Evolutionary conservation across 148 eudicot genomes (phyloP), one percentile per base, ranked within the genome.

Genomic region (Camellia granthamiana): DNA sequence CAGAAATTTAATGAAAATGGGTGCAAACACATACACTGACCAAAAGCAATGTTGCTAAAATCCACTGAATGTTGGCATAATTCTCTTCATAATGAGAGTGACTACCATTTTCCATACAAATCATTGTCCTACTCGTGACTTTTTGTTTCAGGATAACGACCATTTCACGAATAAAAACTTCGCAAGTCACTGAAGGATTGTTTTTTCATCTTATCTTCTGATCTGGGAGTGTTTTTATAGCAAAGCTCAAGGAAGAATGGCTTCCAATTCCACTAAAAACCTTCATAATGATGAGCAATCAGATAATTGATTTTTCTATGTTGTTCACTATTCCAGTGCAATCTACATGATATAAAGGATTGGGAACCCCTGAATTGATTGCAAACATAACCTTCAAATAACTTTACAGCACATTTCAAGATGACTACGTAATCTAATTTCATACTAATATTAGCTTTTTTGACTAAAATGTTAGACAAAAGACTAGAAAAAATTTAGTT

Each of bases 161-260:
- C 68, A 64, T 64, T 49, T 64, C 5, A 4, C 68, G 0, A 23
- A 64, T 13, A 21, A 30, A 9, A 21, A 2, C 4, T 64, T 21
- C 13, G 10, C 42, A 64, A 64, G 68, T 64, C 68, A 64, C 43
- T 2, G 10, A 21, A 11, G 23, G 0, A 64, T 19, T 64, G 9
- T 64, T 0, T 8, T 64, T 12, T 13, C 23, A 23, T 64, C 68
- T 3, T 21, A 21, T 64, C 23, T 64, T 64, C 68, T 64, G 66
- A n/a, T 62, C 11, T 21, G 38, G 9, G 43, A 41, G 68, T 64
- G 41, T 64, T 64, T 38, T 64, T 64, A 23, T 10, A 64, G 68
- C 23, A 64, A 64, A 64, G 13, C 23, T 64, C 68, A 64, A 64
- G 68, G 68, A 49, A 23, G 68, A 64, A 64, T 21, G 68, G 68